Base-by-base conservation (phyloP, 2,329 filamentous ascomycete species). In the Trichoderma koningiopsis region DNA sequence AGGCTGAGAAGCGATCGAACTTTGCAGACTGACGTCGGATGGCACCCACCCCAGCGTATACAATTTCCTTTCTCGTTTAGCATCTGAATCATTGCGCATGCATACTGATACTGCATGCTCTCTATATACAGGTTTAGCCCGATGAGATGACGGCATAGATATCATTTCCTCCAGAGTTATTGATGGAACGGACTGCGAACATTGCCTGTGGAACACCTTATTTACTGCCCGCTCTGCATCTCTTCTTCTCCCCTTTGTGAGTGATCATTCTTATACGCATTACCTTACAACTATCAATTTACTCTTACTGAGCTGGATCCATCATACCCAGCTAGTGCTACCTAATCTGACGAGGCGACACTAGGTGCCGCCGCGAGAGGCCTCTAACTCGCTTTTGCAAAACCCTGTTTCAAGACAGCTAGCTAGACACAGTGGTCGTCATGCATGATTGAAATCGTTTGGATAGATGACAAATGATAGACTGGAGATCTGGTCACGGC, bases 41-140 rank as follows among this genome's bases (percentile, higher is more conserved):
- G 60, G 59, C 60, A 65, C 53, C 68, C 68, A 69, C 68, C 58
- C 66, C 49, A 62, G 66, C 49, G 14, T 19, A 16, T 65, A 24
- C 49, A 11, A 16, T 31, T 31, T 11, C 31, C 40, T 16, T 16
- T 22, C 16, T 14, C 33, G 58, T 64, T 40, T 53, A 14, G 37
- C 59, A 31, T 64, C 47, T 53, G 37, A 57, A 22, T 13, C 47
- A 22, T 13, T 53, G 27, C 53, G 53, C 31, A 31, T 19, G 33
- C 2, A 24, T 33, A 37, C 52, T 37, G 19, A 43, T n/a, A n/a
- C 56, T 14, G 16, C 29, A 24, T 22, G n/a, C 47, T 13, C 22
- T 4, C n/a, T 49, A 49, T 5, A 58, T 24, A 47, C 14, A 58
- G 40, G 53, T 43, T 49, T 29, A 27, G 33, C 49, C 33, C 13